phyloP scores from a whole-genome alignment of 805 yeast genomes.

The Saccharomycopsis synnaedendra region DNA sequence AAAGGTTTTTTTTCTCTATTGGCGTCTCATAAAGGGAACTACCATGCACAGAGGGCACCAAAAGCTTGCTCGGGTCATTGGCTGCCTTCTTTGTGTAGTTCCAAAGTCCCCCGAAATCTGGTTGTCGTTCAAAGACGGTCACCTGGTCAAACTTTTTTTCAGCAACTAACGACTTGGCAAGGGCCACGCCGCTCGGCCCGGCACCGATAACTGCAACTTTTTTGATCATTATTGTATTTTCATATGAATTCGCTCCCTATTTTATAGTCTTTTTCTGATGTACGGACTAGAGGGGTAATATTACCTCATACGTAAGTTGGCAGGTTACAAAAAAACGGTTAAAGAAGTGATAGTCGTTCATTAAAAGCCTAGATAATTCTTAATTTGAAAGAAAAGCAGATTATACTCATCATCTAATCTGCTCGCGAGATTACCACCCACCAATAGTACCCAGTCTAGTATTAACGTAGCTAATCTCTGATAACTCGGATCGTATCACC shows the following conservation, averaged over 20 bases:
- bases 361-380: too few relatives aligned
- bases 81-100: slow-evolving; percentile 32
- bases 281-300: not conserved
- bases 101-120: slow-evolving; percentile 72
- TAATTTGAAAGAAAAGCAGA: too few relatives aligned
- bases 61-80: slow-evolving; percentile 3
- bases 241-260: not conserved
- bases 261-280: not conserved
- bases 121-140: slow-evolving; percentile 44
- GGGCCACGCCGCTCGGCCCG: slow-evolving; percentile 65
- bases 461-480: too few relatives aligned
- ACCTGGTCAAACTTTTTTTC: slow-evolving; percentile 38
- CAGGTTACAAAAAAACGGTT: not conserved
- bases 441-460: too few relatives aligned
- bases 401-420: too few relatives aligned
- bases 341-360: too few relatives aligned
- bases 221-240: slow-evolving; percentile 12
- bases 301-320: not conserved
- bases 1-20: not conserved
- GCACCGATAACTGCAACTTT: slow-evolving; percentile 63
- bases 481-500: too few relatives aligned
- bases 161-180: slow-evolving; percentile 47
- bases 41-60: slow-evolving; percentile 21
- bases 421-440: too few relatives aligned
- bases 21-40: not conserved